phyloP scores from a whole-genome alignment of 2,329 filamentous ascomycete genomes.

The Chaetomium sp. region DNA sequence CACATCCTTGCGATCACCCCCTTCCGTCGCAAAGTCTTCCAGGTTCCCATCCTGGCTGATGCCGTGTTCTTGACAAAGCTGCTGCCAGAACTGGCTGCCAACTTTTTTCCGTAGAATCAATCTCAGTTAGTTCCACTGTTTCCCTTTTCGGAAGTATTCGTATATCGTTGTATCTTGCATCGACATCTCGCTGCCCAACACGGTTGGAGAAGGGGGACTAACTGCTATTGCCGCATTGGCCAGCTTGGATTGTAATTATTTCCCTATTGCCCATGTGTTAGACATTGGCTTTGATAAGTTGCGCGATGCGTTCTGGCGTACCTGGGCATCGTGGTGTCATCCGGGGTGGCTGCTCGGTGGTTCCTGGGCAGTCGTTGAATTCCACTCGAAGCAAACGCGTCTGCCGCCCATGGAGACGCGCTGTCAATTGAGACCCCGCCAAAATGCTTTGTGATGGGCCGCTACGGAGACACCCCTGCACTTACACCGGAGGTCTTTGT shows the following conservation, averaged over 20 bases:
- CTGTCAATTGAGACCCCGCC: conserved; percentile 18
- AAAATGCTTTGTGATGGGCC: not conserved
- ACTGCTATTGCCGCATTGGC: conserved; percentile 99
- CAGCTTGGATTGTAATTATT: conserved; percentile 98
- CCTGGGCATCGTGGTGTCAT: conserved; percentile 31
- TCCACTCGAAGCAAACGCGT: conserved; percentile 16
- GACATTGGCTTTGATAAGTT: not conserved
- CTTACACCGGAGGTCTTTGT: not conserved
- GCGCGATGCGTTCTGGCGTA: conserved; percentile 10
- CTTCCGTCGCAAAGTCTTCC: conserved; percentile 95
- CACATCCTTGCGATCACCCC: conserved; percentile 95
- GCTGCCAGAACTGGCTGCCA: conserved; percentile 98
- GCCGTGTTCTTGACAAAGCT: conserved; percentile 94
- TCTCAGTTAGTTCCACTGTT: not conserved
- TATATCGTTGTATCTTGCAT: too few species aligned
- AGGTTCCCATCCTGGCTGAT: conserved; percentile 97
- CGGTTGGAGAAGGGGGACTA: conserved; percentile 37
- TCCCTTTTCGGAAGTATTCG: too few species aligned
- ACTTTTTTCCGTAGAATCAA: conserved; percentile 46
- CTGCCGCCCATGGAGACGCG: conserved; percentile 15
- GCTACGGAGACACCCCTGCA: not conserved
- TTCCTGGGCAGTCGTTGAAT: not conserved
- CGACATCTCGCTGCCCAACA: not conserved
- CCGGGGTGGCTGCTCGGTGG: conserved; percentile 5
- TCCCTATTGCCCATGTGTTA: conserved; percentile 53